Conservation (phyloP, 306 rosid genomes). For the Lablab purpureus region DNA sequence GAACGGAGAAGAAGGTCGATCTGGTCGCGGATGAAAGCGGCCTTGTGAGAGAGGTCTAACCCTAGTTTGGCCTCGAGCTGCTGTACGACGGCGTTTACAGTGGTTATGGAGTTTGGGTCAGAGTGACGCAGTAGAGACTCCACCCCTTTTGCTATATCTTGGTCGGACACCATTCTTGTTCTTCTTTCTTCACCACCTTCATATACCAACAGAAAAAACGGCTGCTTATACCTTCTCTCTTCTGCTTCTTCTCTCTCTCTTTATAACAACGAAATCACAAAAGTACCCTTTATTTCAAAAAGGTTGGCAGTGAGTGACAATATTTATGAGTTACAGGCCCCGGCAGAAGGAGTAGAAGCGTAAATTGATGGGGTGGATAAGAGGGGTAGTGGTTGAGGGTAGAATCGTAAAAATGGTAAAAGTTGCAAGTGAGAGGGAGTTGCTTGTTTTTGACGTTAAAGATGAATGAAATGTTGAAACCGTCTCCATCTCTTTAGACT, state of each 20-base stretch:
- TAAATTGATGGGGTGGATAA: background rate
- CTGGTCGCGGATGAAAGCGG: slow-evolving; percentile 76
- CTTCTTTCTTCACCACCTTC: slow-evolving; percentile 42
- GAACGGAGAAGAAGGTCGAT: slow-evolving; percentile 74
- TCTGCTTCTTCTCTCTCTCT: slow-evolving; percentile 49
- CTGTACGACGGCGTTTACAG: slow-evolving; percentile 70
- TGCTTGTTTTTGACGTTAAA: slow-evolving; percentile 26
- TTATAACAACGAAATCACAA: slow-evolving; percentile 60
- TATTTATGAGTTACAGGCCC: no score
- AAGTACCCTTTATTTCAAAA: slow-evolving; percentile 32
- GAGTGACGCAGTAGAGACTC: slow-evolving; percentile 72
- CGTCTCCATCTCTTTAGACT: slow-evolving; percentile 36
- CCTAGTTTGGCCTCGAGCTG: slow-evolving; percentile 75
- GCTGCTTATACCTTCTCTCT: slow-evolving; percentile 33
- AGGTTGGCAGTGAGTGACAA: background rate
- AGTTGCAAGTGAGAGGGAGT: slow-evolving; percentile 38
- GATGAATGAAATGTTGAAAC: slow-evolving; percentile 34
- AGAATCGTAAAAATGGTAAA: slow-evolving; percentile 41
- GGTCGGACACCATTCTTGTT: slow-evolving; percentile 72
- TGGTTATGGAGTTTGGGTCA: slow-evolving; percentile 62
- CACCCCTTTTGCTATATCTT: slow-evolving; percentile 76
- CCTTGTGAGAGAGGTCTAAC: slow-evolving; percentile 71
- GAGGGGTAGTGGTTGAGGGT: slow-evolving; percentile 28
- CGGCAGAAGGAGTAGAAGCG: slow-evolving; percentile 11
- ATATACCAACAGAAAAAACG: slow-evolving; percentile 64